Evolutionary conservation across 768 basidiomycete genomes (phyloP).

Genomic region (Amanita brunnescens): DNA sequence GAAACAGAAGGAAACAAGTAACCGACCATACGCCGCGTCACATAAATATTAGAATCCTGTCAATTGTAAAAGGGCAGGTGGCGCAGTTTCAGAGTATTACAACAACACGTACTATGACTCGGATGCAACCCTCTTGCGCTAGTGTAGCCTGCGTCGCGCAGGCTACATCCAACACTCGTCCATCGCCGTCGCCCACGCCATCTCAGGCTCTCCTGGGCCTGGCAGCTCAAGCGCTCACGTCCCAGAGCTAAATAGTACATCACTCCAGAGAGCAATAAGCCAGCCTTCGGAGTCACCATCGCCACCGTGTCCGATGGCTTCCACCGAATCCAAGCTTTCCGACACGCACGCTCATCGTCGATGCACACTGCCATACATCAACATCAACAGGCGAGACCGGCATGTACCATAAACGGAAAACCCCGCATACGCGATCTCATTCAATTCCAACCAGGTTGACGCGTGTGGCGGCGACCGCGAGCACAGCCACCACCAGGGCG

Average conservation of each 20-base stretch:
- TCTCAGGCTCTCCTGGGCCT: no score
- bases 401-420: background rate
- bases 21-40: no score
- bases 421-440: background rate
- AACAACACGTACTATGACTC: background rate
- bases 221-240: background rate
- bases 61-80: no score
- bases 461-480: no score
- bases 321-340: background rate
- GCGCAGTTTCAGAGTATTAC: no score
- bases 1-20: no score
- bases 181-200: background rate
- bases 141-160: constrained; percentile 2
- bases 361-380: background rate
- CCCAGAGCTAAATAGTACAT: no score
- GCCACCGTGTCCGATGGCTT: background rate
- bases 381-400: no score
- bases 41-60: no score
- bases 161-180: background rate
- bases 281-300: background rate
- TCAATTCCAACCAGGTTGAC: background rate
- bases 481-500: no score
- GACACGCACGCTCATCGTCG: background rate
- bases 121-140: background rate
- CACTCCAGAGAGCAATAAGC: background rate